Percentiles rank a stretch among this genome's conserved stretches.
These are phyloP conservation scores for Fistulinella cinereoalba DNA, from an alignment of 1,284 basidiomycete species.

Conservation along the genomic window DNA sequence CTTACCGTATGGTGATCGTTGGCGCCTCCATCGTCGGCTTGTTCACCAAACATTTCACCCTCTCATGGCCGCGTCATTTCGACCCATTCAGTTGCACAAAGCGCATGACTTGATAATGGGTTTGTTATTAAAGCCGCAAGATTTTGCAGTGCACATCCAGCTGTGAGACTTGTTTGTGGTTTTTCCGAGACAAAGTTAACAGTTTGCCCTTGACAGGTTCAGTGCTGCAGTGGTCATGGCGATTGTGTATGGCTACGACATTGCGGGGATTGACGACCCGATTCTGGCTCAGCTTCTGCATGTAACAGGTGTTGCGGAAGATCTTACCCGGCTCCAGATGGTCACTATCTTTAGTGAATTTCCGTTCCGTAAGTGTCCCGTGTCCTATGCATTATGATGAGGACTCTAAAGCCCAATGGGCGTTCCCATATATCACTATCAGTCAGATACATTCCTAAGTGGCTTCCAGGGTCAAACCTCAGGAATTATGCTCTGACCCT, in stretches of 20 bases:
- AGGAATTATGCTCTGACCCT: constrained; percentile 12
- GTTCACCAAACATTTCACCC: constrained; percentile 26
- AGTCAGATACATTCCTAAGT: constrained; percentile 22
- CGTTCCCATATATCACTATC: background rate
- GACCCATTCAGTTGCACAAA: constrained; percentile 21
- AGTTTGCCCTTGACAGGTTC: constrained; percentile 9
- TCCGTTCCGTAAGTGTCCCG: constrained; percentile 21
- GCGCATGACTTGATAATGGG: constrained; percentile 19
- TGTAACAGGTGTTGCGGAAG: constrained; percentile 4
- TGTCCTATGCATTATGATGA: background rate
- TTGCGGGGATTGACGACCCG: constrained; percentile 15
- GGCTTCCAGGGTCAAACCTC: constrained; percentile 25
- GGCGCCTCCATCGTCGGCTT: constrained; percentile 26
- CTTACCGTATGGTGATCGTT: constrained; percentile 23
- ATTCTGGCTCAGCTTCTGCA: constrained; percentile 15
- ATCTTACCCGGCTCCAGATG: constrained; percentile 19
- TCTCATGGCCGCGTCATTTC: constrained; percentile 17
- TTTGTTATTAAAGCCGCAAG: constrained; percentile 4
- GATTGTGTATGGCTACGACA: constrained; percentile 23
- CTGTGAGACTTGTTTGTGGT: constrained; percentile 7
- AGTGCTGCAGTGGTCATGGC: constrained; percentile 22
- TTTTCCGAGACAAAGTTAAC: background rate
- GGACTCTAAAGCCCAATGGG: background rate
- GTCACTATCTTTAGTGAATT: constrained; percentile 14
- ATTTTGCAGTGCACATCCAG: constrained; percentile 16